These are phyloP conservation scores for Leccinum olivaceopallidum DNA, from an alignment of 768 basidiomycete genomes.

Conservation along the genomic window DNA sequence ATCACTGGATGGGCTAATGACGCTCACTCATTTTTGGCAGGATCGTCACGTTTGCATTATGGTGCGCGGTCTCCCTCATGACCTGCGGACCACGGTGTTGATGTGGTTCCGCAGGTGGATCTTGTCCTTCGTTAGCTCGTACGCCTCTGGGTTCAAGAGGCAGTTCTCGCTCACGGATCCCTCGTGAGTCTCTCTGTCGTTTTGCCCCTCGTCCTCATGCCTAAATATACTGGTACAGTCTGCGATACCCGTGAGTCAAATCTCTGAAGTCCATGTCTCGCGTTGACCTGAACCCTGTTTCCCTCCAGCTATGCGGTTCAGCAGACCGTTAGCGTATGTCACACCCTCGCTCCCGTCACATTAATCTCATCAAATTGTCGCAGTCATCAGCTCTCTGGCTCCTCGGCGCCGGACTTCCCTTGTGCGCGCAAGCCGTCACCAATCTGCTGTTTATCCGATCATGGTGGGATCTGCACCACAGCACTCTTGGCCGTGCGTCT, in stretches of 20 bases:
- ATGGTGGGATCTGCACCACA: conserved; percentile 87
- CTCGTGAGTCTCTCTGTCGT: conserved; percentile 48
- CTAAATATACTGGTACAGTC: conserved; percentile 25
- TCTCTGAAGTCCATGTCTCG: not conserved
- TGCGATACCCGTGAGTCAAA: conserved; percentile 39
- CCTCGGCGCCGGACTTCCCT: conserved; percentile 54
- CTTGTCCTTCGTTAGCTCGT: conserved; percentile 55
- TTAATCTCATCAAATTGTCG: not conserved
- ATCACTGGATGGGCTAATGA: not conserved
- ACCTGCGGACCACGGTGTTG: not conserved
- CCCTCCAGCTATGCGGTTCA: conserved; percentile 56
- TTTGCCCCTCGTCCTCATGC: not conserved
- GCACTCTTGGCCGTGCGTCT: conserved; percentile 36
- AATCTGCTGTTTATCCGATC: conserved; percentile 72
- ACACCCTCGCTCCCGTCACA: not conserved
- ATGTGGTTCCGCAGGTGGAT: conserved; percentile 42
- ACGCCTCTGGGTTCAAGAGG: conserved; percentile 67
- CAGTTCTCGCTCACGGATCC: conserved; percentile 77
- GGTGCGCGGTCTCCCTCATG: conserved; percentile 42
- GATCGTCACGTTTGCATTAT: conserved; percentile 61
- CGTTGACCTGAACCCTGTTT: not conserved
- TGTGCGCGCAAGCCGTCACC: conserved; percentile 64
- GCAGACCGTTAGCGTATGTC: conserved; percentile 62
- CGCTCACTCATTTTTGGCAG: conserved; percentile 37
- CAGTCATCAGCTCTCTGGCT: conserved; percentile 43